These are phyloP conservation scores for Sorghum bicolor DNA, from an alignment of 176 grass and related monocot genomes.

Conservation along the genomic window Sorghum_bicolor_NCBIv3 NC_012875.2:61168501-61169000, in stretches of 20 bases:
- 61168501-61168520: not conserved
- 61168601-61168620: not conserved
- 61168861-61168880: not conserved
- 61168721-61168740: not conserved
- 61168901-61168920: not conserved
- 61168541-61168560: not conserved
- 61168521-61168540: not conserved
- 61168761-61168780: not conserved
- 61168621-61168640: not conserved
- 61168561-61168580: not conserved
- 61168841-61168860: constrained; percentile 87
- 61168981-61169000: not conserved
- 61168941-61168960: not conserved
- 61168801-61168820: constrained; percentile 96
- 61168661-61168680: not conserved
- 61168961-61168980: not conserved
- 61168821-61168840: constrained; percentile 89
- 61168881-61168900: not conserved
- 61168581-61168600: not conserved
- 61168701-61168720: not conserved
- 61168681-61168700: not conserved
- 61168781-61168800: constrained; percentile 81
- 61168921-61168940: not conserved
- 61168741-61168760: not conserved
- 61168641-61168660: not conserved